A percentile compares a stretch with the other conserved stretches of the same genome.
phyloP scores from a whole-genome alignment of 1,284 basidiomycete species.

The Ganoderma meredithae region DNA sequence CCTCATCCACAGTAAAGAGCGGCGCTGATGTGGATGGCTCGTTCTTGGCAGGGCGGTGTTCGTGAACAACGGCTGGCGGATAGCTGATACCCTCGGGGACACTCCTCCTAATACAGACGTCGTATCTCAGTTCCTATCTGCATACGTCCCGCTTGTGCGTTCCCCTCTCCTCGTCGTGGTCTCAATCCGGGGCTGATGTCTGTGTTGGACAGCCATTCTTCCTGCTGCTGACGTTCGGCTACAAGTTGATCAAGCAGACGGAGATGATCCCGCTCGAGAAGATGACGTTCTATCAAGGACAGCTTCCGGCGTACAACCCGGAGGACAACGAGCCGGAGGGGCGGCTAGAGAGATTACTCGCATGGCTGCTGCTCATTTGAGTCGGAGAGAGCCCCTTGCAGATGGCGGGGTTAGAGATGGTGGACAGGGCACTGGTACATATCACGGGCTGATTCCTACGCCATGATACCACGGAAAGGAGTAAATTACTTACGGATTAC shows the following conservation, averaged over 20 bases:
- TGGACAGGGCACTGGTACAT: too few species aligned
- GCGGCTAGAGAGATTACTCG: constrained; percentile 21
- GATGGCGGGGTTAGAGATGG: too few species aligned
- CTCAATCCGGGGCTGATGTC: neutral
- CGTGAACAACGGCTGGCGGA: constrained; percentile 38
- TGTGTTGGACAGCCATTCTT: constrained; percentile 37
- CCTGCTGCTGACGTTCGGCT: constrained; percentile 40
- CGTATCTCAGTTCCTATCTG: constrained; percentile 38
- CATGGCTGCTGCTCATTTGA: constrained; percentile 28
- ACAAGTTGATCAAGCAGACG: constrained; percentile 43
- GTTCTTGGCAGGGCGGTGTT: constrained; percentile 36
- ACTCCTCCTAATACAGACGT: constrained; percentile 15
- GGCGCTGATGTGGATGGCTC: neutral
- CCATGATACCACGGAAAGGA: too few species aligned
- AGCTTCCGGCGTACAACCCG: constrained; percentile 21
- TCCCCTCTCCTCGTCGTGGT: neutral
- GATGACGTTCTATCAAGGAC: constrained; percentile 36
- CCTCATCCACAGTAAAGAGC: too few species aligned
- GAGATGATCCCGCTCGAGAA: constrained; percentile 38
- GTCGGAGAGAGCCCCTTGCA: too few species aligned
- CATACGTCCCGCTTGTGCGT: constrained; percentile 41
- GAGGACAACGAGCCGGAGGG: constrained; percentile 18
- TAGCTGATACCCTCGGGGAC: constrained; percentile 25
- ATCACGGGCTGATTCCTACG: too few species aligned
- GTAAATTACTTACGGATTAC: too few species aligned